A percentile compares a stretch with the other conserved stretches of the same genome.
phyloP scores from a whole-genome alignment of 2,329 filamentous ascomycete species.

The Nigrospora oryzae region DNA sequence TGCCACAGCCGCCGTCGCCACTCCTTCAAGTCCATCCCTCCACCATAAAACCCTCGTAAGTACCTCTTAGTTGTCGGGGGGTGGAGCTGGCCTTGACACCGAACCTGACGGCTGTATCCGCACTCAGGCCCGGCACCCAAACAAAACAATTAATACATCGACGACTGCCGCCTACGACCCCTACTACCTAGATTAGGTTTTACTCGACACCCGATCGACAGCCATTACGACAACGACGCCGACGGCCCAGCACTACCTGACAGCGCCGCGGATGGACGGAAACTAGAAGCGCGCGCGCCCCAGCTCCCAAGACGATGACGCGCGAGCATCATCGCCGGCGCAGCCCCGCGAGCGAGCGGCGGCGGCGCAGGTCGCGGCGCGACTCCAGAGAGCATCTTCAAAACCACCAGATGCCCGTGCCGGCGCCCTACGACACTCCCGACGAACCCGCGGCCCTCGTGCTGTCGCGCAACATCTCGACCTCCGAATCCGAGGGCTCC shows the following conservation, averaged over 20 bases:
- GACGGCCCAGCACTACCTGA: not conserved
- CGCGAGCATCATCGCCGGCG: conserved; percentile 42
- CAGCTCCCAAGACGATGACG: conserved; percentile 35
- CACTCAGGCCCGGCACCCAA: too few relatives aligned
- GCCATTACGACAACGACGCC: too few relatives aligned
- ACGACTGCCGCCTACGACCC: too few relatives aligned
- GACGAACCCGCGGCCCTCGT: conserved; percentile 14
- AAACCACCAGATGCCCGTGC: conserved; percentile 12
- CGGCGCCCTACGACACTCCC: conserved; percentile 12
- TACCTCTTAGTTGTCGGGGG: too few relatives aligned
- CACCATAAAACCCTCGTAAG: too few relatives aligned
- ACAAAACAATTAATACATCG: too few relatives aligned
- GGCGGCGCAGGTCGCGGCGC: conserved; percentile 36
- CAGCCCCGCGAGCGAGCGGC: conserved; percentile 46
- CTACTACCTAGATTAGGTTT: too few relatives aligned
- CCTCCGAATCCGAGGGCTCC: conserved; percentile 21
- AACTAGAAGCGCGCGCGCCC: conserved; percentile 3
- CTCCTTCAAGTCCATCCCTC: too few relatives aligned
- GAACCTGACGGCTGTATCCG: too few relatives aligned
- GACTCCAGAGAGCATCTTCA: conserved; percentile 30
- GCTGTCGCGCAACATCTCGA: conserved; percentile 20
- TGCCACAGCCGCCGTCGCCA: too few relatives aligned
- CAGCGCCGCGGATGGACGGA: conserved; percentile 3
- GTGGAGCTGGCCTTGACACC: too few relatives aligned
- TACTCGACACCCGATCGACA: too few relatives aligned